Base-by-base conservation (phyloP, 208 protist genomes). In the Leishmania turanica region DNA sequence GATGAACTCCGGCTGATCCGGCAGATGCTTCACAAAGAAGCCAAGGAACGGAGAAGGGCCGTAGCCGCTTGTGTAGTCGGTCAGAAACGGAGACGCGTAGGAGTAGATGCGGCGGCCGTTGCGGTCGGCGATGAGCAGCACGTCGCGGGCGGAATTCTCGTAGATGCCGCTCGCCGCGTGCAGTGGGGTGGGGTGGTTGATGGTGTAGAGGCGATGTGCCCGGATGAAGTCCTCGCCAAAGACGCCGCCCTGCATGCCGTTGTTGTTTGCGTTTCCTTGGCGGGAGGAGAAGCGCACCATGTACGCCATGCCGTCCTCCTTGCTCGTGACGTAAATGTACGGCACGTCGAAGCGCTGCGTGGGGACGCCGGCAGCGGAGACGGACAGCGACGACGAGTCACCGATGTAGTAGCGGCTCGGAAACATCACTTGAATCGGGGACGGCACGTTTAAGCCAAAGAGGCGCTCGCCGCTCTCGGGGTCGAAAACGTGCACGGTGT, bases 301-400 rank as follows among this genome's bases (percentile, higher is more conserved):
- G 79, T 95, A 96, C 37, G 87, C 85, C 82, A 96, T 92, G 40
- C 90, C 92, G 66, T 96, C 91, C n/a, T 97, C 92, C 78, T 95
- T 95, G 83, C 91, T 96, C 42, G 94, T 95, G n/a, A 96, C 92
- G 88, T 96, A 97, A 34, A 97, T 83, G 86, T 94, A 92, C 42
- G 92, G 92, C 62, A 80, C 70, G 27, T 93, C 88, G 79, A 92
- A 92, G 75, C 66, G 75, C 77, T 77, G 78, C 83, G 78, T 77
- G 31, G 70, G 47, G 27, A 70, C 51, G 27, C 80, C 75, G 37
- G 49, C 75, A 45, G 75, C 51, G n/a, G 74, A 71, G 51, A 78
- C 74, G 42, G 78, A 62, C 40, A 68, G 64, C 40, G 78, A 66
- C 6, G 62, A 76, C 37, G 53, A 69, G 75, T 69, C 71, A 31